These are phyloP conservation scores for Coemansia sp. DNA, from an alignment of 192 early-diverging fungal genomes.

Conservation along the genomic window DNA sequence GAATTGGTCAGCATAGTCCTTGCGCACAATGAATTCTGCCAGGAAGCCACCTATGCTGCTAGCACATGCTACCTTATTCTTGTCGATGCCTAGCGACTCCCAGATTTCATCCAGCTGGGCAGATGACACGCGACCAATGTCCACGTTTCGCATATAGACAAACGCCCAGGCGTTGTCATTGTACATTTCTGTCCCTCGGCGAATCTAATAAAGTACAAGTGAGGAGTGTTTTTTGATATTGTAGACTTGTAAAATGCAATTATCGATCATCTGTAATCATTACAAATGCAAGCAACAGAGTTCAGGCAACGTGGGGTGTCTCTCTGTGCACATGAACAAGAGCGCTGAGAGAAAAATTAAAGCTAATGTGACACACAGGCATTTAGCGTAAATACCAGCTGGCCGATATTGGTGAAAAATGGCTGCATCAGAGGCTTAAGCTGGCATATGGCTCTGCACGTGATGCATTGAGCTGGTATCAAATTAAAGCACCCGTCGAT, in stretches of 20 bases:
- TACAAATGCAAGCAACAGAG: too few relatives aligned
- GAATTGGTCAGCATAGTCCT: conserved; percentile 17
- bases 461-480: conserved; percentile 5
- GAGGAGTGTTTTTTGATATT: background rate
- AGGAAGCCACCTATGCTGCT: conserved; percentile 32
- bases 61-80: conserved; percentile 12
- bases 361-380: too few relatives aligned
- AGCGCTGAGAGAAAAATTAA: too few relatives aligned
- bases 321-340: too few relatives aligned
- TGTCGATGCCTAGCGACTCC: conserved; percentile 19
- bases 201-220: background rate
- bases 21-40: conserved; percentile 34
- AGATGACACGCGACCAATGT: conserved; percentile 26
- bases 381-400: too few relatives aligned
- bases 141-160: conserved; percentile 52
- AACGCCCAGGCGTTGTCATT: conserved; percentile 20
- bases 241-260: background rate
- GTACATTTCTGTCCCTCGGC: background rate
- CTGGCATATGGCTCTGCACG: conserved; percentile 6
- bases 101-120: conserved; percentile 16
- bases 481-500: background rate
- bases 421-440: background rate
- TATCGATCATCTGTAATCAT: too few relatives aligned
- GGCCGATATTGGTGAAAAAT: background rate
- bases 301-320: too few relatives aligned